Base-by-base conservation (phyloP, 345 rosid species). In the Pistacia vera region DNA sequence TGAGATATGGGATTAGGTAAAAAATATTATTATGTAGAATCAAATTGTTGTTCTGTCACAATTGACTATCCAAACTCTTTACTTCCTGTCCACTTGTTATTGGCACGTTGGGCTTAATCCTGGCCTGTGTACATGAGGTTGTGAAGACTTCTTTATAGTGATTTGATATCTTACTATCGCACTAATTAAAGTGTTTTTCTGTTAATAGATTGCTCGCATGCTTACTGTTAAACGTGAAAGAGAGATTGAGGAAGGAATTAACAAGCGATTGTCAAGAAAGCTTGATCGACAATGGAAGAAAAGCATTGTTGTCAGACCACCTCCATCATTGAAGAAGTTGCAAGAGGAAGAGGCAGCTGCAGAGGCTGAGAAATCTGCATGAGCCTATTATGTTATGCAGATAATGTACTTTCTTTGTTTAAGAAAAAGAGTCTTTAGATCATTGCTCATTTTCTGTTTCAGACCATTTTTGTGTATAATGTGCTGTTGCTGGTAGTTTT, bases 201-300 rank as follows among this genome's bases (percentile, higher is more conserved):
- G 63, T 61, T 81, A 28, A 36, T 78, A 95, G 95, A 80, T 92
- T 49, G 97, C 99, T 46, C 81, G 97, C 25, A 86, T 90, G 90
- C 87, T 93, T 72, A 93, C 99, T 4, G 88, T 95, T 13, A 95
- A 79, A 77, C 84, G 97, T 58, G 99, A 95, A 82, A 90, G 99
- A 83, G 99, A 93, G 87, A 57, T 95, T 0, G 92, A 93, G 78
- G 92, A 92, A 79, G 99, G 99, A 61, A 89, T 95, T 69, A 84
- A 80, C 84, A 92, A 93, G 84, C 87, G 99, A 73, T 76, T 92
- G 79, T 95, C 98, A n/a, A 93, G 98, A 81, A 95, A 93, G 84
- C 88, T 93, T 2, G 98, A 95, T 78, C 66, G 90, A 52, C 82
- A 89, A 78, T 95, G 97, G 97, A 92, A 95, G 97, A 93, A 87